Conservation (phyloP, 352 stramenopile species). For the Plasmopara muralis region DNA sequence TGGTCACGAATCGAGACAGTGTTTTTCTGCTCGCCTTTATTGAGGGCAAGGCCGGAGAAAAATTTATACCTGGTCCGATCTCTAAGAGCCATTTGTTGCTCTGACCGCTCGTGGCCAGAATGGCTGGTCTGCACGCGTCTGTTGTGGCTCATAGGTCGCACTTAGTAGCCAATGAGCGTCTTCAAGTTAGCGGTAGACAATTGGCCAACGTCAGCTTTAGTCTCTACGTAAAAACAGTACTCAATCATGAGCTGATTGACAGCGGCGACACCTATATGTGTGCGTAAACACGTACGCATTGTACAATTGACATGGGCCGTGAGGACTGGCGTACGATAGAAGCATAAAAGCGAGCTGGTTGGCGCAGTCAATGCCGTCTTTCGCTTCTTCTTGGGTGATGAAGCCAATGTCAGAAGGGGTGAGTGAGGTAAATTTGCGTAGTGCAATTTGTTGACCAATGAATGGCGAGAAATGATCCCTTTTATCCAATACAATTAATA, state of each 20-base stretch:
- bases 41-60: conserved; percentile 96
- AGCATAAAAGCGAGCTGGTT: conserved; percentile 44
- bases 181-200: conserved; percentile 54
- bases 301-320: conserved; percentile 56
- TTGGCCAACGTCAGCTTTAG: conserved; percentile 30
- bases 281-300: conserved; percentile 32
- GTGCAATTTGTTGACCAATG: conserved; percentile 13
- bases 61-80: conserved; percentile 97
- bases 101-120: conserved; percentile 37
- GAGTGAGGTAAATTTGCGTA: conserved; percentile 11
- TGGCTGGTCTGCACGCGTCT: conserved; percentile 48
- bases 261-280: conserved; percentile 16
- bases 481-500: no score
- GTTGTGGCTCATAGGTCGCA: conserved; percentile 94
- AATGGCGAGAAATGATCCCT: background rate
- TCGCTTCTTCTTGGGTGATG: conserved; percentile 46
- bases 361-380: conserved; percentile 32
- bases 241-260: conserved; percentile 86
- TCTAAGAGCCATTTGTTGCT: conserved; percentile 83
- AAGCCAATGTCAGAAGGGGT: conserved; percentile 25
- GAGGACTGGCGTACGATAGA: conserved; percentile 73
- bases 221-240: conserved; percentile 96
- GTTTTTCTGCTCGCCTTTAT: conserved; percentile 95
- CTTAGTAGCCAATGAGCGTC: conserved; percentile 93
- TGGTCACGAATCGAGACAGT: conserved; percentile 99